Conservation (phyloP, 2,329 filamentous ascomycete species). For the Thielaviopsis ethacetica region DNA sequence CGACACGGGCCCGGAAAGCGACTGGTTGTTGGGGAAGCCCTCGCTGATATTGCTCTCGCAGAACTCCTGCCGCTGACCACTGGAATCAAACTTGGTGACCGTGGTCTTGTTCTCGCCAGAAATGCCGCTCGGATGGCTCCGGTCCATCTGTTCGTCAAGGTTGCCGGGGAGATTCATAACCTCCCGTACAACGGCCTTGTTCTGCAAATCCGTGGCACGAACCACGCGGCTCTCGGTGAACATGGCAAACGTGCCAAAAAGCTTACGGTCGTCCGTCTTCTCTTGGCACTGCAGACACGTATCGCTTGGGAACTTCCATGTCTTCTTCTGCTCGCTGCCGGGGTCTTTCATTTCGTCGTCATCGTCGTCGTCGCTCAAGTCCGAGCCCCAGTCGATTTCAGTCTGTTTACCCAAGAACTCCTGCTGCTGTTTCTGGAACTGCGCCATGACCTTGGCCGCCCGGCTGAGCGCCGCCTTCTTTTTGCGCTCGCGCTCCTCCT, state of each 20-base stretch:
- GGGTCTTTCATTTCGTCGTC: slow-evolving; percentile 41
- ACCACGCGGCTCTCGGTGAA: slow-evolving; percentile 75
- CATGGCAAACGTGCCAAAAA: slow-evolving; percentile 88
- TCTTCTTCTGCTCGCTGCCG: slow-evolving; percentile 39
- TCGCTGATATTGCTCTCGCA: slow-evolving; percentile 77
- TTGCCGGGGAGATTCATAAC: slow-evolving; percentile 61
- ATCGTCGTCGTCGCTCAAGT: slow-evolving; percentile 58
- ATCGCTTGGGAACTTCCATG: slow-evolving; percentile 81
- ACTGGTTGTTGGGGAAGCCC: slow-evolving; percentile 59
- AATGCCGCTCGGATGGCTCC: slow-evolving; percentile 76
- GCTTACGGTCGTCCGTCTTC: slow-evolving; percentile 71
- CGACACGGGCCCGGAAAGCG: slow-evolving; percentile 61
- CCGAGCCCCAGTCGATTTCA: slow-evolving; percentile 61
- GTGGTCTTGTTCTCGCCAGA: slow-evolving; percentile 69
- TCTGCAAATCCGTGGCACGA: slow-evolving; percentile 68
- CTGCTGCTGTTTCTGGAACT: slow-evolving; percentile 95
- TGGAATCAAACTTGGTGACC: slow-evolving; percentile 58
- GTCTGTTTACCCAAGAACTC: slow-evolving; percentile 81
- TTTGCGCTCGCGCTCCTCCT: slow-evolving; percentile 64
- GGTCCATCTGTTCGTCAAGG: slow-evolving; percentile 71
- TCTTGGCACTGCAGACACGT: slow-evolving; percentile 96
- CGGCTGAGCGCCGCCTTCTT: slow-evolving; percentile 82
- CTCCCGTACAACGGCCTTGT: slow-evolving; percentile 72
- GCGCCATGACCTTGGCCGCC: slow-evolving; percentile 89
- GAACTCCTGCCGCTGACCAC: slow-evolving; percentile 52